Percentiles rank a stretch among this genome's conserved stretches.
phyloP scores from a whole-genome alignment of 805 yeast genomes.

The Zygosaccharomyces lentus region DNA sequence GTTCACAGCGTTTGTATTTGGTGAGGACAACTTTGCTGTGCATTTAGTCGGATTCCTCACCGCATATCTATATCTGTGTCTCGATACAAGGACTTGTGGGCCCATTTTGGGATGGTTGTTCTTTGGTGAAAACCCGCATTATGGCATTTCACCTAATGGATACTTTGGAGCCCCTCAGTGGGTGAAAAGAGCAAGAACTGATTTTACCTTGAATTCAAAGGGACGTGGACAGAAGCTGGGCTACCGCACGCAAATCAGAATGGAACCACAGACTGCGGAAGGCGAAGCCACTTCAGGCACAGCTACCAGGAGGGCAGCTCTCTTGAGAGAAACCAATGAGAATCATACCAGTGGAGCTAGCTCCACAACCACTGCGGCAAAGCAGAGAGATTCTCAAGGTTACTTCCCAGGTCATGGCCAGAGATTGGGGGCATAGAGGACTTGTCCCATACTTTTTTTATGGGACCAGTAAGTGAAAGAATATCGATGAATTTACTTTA shows the following conservation, averaged over 20 bases:
- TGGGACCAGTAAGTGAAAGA: too few relatives aligned
- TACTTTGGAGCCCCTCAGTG: slow-evolving; percentile 24
- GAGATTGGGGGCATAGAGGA: slow-evolving; percentile 8
- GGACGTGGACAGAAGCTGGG: slow-evolving; percentile 11
- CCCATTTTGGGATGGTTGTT: slow-evolving; percentile 39
- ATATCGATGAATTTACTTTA: too few relatives aligned
- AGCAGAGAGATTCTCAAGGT: slow-evolving; percentile 1
- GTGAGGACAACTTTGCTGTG: slow-evolving; percentile 39
- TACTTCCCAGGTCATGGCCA: slow-evolving; percentile 13
- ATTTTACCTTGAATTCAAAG: background rate
- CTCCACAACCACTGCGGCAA: background rate
- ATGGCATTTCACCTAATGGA: slow-evolving; percentile 26
- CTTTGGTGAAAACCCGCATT: slow-evolving; percentile 12
- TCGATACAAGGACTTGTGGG: slow-evolving; percentile 54
- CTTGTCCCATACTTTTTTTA: too few relatives aligned
- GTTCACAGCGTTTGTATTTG: slow-evolving; percentile 41
- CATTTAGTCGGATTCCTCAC: slow-evolving; percentile 49
- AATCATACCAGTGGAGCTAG: background rate
- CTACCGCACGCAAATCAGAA: background rate
- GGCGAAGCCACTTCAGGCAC: background rate
- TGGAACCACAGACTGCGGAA: background rate
- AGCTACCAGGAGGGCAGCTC: slow-evolving; percentile 1
- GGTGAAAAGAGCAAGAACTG: slow-evolving; percentile 5
- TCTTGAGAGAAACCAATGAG: background rate
- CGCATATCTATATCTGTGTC: slow-evolving; percentile 58